These are phyloP conservation scores for Phytophthora pseudosyringae DNA, from an alignment of 352 stramenopile genomes.

Conservation along the genomic window DNA sequence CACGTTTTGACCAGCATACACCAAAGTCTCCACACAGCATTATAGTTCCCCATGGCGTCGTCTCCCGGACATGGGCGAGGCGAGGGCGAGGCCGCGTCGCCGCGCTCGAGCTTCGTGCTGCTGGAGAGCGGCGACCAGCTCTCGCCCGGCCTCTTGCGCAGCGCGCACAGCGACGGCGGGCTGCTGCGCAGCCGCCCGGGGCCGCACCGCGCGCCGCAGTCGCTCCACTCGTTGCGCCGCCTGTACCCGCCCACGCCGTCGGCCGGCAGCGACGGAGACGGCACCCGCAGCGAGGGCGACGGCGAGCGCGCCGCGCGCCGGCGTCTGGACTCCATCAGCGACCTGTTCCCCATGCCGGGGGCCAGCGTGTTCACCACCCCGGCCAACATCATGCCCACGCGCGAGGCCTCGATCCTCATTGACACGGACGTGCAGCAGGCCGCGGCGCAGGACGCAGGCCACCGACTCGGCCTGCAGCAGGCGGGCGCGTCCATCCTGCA, in stretches of 20 bases:
- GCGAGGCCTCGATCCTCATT: constrained; percentile 82
- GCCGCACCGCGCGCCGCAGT: constrained; percentile 14
- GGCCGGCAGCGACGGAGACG: constrained; percentile 24
- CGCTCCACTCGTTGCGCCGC: constrained; percentile 31
- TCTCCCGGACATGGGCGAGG: constrained; percentile 13
- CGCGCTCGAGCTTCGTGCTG: constrained; percentile 69
- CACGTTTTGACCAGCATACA: constrained; percentile 23
- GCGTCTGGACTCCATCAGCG: constrained; percentile 57
- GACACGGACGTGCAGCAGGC: constrained; percentile 61
- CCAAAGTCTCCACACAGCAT: constrained; percentile 10
- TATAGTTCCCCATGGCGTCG: constrained; percentile 19
- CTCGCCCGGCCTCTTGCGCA: constrained; percentile 32
- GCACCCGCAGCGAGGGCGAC: constrained; percentile 15
- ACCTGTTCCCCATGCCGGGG: constrained; percentile 72
- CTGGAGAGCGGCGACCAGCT: constrained; percentile 49
- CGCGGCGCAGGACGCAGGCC: constrained; percentile 27
- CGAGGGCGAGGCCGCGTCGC: constrained; percentile 33
- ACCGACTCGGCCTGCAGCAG: constrained; percentile 24
- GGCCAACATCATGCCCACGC: constrained; percentile 76
- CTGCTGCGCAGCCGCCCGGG: constrained; percentile 10
- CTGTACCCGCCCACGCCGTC: constrained; percentile 27
- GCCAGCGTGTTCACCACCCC: constrained; percentile 72
- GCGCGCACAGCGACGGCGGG: constrained; percentile 28
- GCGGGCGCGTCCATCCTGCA: constrained; percentile 32
- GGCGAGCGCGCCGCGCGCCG: not conserved